A percentile compares a stretch with the other conserved stretches of the same genome.
These are phyloP conservation scores for Phalaenopsis hybrid DNA, from an alignment of 116 monocot genomes.

Conservation along the genomic window DNA sequence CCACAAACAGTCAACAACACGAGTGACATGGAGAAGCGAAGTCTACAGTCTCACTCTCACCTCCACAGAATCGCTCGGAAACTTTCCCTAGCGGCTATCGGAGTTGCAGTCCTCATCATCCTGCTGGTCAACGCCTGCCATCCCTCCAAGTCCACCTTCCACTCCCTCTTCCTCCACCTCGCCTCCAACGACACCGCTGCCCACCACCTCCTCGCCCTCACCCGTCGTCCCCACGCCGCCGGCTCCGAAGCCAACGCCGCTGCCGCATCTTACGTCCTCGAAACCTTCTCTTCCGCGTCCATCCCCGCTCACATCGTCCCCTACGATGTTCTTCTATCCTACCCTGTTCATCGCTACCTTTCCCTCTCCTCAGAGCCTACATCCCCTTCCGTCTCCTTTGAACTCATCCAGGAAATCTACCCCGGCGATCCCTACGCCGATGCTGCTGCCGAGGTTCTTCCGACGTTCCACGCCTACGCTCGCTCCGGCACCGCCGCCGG, in stretches of 20 bases:
- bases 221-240: conserved; percentile 45
- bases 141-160: conserved; percentile 30
- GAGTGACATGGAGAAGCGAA: too few relatives aligned
- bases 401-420: conserved; percentile 42
- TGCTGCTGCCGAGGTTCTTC: conserved; percentile 30
- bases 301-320: conserved; percentile 15
- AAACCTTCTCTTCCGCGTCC: conserved; percentile 26
- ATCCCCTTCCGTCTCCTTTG: conserved; percentile 16
- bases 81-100: neutral
- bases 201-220: conserved; percentile 46
- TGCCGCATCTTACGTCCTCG: conserved; percentile 24
- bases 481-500: conserved; percentile 52
- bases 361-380: conserved; percentile 17
- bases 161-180: conserved; percentile 46
- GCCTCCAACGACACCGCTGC: conserved; percentile 48
- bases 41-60: too few relatives aligned
- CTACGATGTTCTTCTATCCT: conserved; percentile 44
- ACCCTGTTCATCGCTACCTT: conserved; percentile 62
- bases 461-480: conserved; percentile 78
- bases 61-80: too few relatives aligned
- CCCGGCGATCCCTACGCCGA: conserved; percentile 22
- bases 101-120: neutral
- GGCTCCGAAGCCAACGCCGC: conserved; percentile 32
- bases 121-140: conserved; percentile 5
- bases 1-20: too few relatives aligned